Evolutionary conservation across 1,284 basidiomycete genomes (phyloP).

Genomic region (Ceratobasidium sp.): DNA sequence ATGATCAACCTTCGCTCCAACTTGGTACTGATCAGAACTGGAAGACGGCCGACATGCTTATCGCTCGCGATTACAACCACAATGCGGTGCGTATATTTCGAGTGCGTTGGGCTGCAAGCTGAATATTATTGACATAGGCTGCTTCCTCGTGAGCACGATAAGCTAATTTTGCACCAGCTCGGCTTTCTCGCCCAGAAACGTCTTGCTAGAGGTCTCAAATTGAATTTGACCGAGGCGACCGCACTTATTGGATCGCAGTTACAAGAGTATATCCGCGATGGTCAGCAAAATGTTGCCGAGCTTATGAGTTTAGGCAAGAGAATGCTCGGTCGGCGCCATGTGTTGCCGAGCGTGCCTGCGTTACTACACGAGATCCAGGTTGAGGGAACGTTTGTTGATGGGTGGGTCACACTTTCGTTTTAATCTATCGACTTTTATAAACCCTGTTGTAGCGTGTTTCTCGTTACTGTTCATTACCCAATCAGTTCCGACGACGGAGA

Average conservation of each 20-base stretch:
- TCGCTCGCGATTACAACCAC: slow-evolving; percentile 3
- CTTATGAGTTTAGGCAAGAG: slow-evolving; percentile 94
- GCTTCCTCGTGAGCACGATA: slow-evolving; percentile 53
- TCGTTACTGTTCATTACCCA: slow-evolving; percentile 94
- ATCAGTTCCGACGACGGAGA: slow-evolving; percentile 86
- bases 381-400: slow-evolving; percentile 88
- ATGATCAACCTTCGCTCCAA: slow-evolving; percentile 9
- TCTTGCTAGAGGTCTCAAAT: slow-evolving; percentile 86
- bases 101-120: too few relatives aligned
- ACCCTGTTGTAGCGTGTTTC: slow-evolving; percentile 74
- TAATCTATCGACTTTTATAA: not conserved
- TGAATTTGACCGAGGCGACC: slow-evolving; percentile 89
- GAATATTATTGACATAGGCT: slow-evolving; percentile 13
- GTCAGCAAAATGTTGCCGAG: slow-evolving; percentile 84
- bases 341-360: slow-evolving; percentile 78
- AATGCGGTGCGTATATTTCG: slow-evolving; percentile 11
- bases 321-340: slow-evolving; percentile 88
- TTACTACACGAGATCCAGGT: slow-evolving; percentile 87
- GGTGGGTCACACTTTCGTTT: slow-evolving; percentile 61
- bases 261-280: slow-evolving; percentile 97
- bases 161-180: slow-evolving; percentile 64
- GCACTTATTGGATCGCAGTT: slow-evolving; percentile 92
- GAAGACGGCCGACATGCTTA: slow-evolving; percentile 37
- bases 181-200: slow-evolving; percentile 93
- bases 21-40: slow-evolving; percentile 17